Base-by-base conservation (phyloP, 108 stramenopile genomes). In the Cyclotella choctawhatcheeana region DNA sequence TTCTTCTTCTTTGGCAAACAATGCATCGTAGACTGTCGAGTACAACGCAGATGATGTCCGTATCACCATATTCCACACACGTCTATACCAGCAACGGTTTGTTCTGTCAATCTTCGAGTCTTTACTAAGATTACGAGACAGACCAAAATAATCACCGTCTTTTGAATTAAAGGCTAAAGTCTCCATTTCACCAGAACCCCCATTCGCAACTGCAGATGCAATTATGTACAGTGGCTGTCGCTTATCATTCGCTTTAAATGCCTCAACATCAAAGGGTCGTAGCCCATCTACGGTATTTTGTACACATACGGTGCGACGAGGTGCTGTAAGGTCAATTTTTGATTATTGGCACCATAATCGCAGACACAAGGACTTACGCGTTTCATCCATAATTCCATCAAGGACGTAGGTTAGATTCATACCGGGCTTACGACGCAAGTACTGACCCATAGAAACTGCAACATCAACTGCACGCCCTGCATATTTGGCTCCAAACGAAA, bases 361-460 rank as follows among this genome's bases (percentile, higher is more conserved):
- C n/a, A n/a, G n/a, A n/a, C n/a, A n/a, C n/a, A n/a, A n/a, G n/a
- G n/a, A 44, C 59, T 60, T 60, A 60, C 59, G 72, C 5, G 44
- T 60, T 27, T 67, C 71, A 6, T 72, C 66, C 79, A 84, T 81
- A 12, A 84, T 54, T 20, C 78, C 83, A 45, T 81, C 78, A 10
- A 84, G 26, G 20, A 84, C 71, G 50, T 58, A 84, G 17, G 78
- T 80, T 2, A 80, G 31, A 17, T 83, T 83, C 82, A 83, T 83
- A n/a, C 82, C 82, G 24, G 81, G 81, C 55, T 53, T 44, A n/a
- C 55, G 63, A 48, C 59, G 72, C 44, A 82, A 45, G 52, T 77
- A 82, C 44, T 77, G 81, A 48, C 72, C 56, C 72, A 82, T 63
- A 7, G 74, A 62, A 30, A 76, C 37, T 2, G 75, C 77, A 61